These are phyloP conservation scores for Arthrobotrys musiformis DNA, from an alignment of 2,329 filamentous ascomycete species.

Conservation along the genomic window DNA sequence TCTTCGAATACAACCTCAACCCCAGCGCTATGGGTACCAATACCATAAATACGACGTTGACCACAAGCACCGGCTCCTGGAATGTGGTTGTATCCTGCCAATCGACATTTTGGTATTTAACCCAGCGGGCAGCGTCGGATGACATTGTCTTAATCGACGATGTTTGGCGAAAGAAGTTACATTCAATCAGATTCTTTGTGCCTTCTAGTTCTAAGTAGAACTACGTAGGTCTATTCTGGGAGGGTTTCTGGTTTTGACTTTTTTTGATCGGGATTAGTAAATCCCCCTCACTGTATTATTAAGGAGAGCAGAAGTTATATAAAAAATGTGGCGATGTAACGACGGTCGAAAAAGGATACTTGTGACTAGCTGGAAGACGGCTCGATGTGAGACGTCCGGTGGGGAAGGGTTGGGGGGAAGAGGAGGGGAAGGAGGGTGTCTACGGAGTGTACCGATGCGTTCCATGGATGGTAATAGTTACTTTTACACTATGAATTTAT, in stretches of 20 bases:
- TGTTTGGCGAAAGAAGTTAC: not conserved
- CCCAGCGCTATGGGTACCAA: not conserved
- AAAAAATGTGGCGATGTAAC: slow-evolving; percentile 1
- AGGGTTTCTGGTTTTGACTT: not conserved
- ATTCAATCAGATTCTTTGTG: not conserved
- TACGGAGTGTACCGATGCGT: slow-evolving; percentile 4
- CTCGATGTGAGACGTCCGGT: not conserved
- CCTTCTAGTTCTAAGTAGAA: not conserved
- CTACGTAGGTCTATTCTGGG: not conserved
- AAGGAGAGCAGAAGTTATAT: not conserved
- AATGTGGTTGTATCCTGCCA: not conserved
- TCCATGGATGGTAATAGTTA: slow-evolving; percentile 9
- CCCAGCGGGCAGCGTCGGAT: not conserved
- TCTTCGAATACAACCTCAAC: slow-evolving; percentile 34
- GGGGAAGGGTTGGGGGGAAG: not conserved
- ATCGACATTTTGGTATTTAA: not conserved
- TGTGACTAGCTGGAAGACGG: not conserved
- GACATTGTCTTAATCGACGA: too few species aligned
- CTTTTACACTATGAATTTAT: not conserved
- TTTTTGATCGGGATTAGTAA: not conserved
- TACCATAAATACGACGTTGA: slow-evolving; percentile 19
- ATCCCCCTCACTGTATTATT: too few species aligned
- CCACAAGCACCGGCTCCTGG: not conserved
- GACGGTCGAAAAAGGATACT: not conserved
- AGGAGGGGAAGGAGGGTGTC: too few species aligned